A percentile compares a stretch with the other conserved stretches of the same genome.
These are phyloP conservation scores for Botrytis porri DNA, from an alignment of 2,329 filamentous ascomycete genomes.

Conservation along the genomic window DNA sequence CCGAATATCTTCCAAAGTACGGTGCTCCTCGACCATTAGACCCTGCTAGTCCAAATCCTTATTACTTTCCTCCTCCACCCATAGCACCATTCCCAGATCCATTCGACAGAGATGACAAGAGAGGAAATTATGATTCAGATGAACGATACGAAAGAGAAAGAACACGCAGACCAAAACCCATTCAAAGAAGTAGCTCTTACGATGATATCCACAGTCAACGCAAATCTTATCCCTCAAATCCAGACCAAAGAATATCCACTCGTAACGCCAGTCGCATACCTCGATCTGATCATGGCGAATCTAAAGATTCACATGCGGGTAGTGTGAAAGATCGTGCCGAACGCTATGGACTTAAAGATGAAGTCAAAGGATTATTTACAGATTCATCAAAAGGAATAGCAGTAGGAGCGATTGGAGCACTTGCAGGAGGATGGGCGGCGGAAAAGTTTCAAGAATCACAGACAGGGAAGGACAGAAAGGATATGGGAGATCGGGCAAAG, in stretches of 20 bases:
- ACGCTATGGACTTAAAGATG: slow-evolving; percentile 25
- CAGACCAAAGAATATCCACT: not conserved
- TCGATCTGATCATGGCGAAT: not conserved
- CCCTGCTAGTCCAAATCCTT: not conserved
- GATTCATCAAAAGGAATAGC: slow-evolving; percentile 25
- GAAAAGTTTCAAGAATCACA: slow-evolving; percentile 27
- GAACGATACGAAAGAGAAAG: not conserved
- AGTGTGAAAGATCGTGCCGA: slow-evolving; percentile 5
- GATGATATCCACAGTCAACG: slow-evolving; percentile 6
- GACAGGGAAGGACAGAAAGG: slow-evolving; percentile 22
- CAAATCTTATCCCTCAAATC: not conserved
- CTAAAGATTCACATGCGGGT: not conserved
- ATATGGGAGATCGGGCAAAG: slow-evolving; percentile 20
- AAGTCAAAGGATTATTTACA: slow-evolving; percentile 28
- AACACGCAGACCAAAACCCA: not conserved
- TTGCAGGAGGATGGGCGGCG: slow-evolving; percentile 33
- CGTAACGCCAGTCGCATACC: not conserved
- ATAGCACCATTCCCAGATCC: not conserved
- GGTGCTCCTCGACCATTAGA: not conserved
- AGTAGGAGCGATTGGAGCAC: slow-evolving; percentile 29
- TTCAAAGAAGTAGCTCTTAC: slow-evolving; percentile 5
- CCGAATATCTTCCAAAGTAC: slow-evolving; percentile 16
- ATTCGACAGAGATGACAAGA: not conserved
- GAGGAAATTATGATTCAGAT: not conserved
- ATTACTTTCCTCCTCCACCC: not conserved